Percentiles rank a stretch among this genome's conserved stretches.
phyloP scores from a whole-genome alignment of 2,329 filamentous ascomycete species.

The Fusarium tuaranense region DNA sequence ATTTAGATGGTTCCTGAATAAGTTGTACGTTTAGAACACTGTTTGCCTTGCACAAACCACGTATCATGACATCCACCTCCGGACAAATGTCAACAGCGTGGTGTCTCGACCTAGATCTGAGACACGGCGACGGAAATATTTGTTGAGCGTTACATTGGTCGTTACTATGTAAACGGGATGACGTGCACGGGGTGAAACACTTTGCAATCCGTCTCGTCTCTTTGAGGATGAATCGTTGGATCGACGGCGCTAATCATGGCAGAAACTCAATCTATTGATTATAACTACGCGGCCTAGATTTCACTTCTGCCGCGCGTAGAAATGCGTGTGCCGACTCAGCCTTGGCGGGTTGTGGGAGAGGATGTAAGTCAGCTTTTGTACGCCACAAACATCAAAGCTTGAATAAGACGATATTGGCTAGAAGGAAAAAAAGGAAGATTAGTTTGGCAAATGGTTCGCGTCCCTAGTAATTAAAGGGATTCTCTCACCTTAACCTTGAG shows the following conservation, averaged over 20 bases:
- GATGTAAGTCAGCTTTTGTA: neutral
- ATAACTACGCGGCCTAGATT: neutral
- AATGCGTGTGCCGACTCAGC: neutral
- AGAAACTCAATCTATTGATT: neutral
- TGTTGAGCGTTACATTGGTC: neutral
- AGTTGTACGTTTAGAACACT: neutral
- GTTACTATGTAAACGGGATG: neutral
- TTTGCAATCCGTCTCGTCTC: neutral
- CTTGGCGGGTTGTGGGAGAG: slow-evolving; percentile 6
- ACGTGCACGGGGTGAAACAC: neutral
- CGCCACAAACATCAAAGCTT: neutral
- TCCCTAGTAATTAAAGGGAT: neutral
- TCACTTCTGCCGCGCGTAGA: neutral
- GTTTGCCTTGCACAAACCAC: neutral
- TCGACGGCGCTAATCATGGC: neutral
- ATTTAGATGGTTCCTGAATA: neutral
- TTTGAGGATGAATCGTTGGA: neutral
- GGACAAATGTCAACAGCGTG: neutral
- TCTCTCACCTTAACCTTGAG: neutral
- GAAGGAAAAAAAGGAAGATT: neutral
- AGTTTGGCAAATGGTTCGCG: neutral
- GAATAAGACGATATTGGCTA: neutral
- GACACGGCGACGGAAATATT: neutral
- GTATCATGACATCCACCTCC: neutral
- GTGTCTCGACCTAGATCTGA: neutral